Percentiles rank a stretch among this genome's conserved stretches.
Evolutionary conservation across 495 filamentous ascomycete genomes (phyloP).

Genomic region (Neurospora cerealis): DNA sequence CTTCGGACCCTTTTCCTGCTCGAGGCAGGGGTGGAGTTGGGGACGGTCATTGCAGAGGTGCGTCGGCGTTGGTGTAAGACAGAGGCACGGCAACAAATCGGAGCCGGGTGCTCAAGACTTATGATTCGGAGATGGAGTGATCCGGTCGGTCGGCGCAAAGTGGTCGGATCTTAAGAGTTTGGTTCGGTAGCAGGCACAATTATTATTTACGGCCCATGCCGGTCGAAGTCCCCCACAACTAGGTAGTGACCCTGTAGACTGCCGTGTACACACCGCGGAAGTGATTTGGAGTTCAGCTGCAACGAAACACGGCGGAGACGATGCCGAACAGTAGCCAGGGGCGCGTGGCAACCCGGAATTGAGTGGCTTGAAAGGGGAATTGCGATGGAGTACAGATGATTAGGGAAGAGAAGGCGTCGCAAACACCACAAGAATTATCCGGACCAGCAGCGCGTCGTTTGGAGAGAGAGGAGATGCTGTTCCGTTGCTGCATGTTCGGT

Average conservation of each 20-base stretch:
- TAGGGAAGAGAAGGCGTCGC: background rate
- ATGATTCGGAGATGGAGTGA: background rate
- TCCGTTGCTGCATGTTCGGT: background rate
- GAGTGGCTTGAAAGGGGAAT: background rate
- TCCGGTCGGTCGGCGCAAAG: background rate
- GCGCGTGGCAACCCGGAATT: background rate
- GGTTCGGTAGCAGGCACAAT: background rate
- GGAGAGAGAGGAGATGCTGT: background rate
- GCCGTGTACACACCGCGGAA: background rate
- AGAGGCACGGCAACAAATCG: background rate
- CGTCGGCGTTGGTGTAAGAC: background rate
- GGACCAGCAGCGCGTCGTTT: background rate
- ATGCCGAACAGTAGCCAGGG: background rate
- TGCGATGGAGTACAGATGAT: background rate
- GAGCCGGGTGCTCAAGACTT: background rate
- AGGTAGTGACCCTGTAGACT: background rate
- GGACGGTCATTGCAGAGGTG: background rate
- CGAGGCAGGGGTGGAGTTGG: background rate
- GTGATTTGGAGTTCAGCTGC: background rate
- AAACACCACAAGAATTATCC: background rate
- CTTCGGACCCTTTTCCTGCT: slow-evolving; percentile 34
- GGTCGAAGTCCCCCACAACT: background rate
- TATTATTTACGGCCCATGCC: background rate
- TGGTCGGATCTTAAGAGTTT: background rate
- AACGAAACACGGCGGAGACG: background rate